These are phyloP conservation scores for Talaromyces adpressus DNA, from an alignment of 495 filamentous ascomycete species.

Conservation along the genomic window DNA sequence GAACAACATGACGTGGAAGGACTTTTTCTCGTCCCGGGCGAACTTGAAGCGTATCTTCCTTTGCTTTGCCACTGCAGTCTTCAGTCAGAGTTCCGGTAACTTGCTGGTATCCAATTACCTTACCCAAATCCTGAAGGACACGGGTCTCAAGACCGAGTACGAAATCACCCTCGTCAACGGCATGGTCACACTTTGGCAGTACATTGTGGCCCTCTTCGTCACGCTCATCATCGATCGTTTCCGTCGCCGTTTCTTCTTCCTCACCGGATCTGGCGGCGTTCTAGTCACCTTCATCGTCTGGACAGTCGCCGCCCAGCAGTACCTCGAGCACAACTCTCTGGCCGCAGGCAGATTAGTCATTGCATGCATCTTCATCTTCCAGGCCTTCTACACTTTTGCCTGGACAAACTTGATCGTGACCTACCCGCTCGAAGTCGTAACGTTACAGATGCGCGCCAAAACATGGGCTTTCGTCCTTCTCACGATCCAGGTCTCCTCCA, in stretches of 20 bases:
- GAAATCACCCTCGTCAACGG: constrained; percentile 31
- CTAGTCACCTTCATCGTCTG: constrained; percentile 49
- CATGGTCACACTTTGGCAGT: constrained; percentile 23
- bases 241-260: constrained; percentile 50
- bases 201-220: constrained; percentile 46
- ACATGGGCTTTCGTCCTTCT: constrained; percentile 58
- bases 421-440: constrained; percentile 55
- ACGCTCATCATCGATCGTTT: constrained; percentile 48
- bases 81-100: constrained; percentile 62
- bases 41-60: constrained; percentile 59
- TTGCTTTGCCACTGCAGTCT: constrained; percentile 52
- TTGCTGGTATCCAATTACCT: constrained; percentile 58
- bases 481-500: constrained; percentile 50
- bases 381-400: constrained; percentile 47
- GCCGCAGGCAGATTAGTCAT: constrained; percentile 45
- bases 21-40: constrained; percentile 58
- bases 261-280: constrained; percentile 50
- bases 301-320: constrained; percentile 47
- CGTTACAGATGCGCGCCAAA: constrained; percentile 58
- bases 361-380: constrained; percentile 54
- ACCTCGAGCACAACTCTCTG: constrained; percentile 37
- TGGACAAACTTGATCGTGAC: constrained; percentile 56
- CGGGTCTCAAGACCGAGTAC: constrained; percentile 42
- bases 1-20: constrained; percentile 30
- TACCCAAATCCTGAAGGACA: constrained; percentile 44